Base-by-base conservation (phyloP, 768 basidiomycete species). In the Lepiota venenata region DNA sequence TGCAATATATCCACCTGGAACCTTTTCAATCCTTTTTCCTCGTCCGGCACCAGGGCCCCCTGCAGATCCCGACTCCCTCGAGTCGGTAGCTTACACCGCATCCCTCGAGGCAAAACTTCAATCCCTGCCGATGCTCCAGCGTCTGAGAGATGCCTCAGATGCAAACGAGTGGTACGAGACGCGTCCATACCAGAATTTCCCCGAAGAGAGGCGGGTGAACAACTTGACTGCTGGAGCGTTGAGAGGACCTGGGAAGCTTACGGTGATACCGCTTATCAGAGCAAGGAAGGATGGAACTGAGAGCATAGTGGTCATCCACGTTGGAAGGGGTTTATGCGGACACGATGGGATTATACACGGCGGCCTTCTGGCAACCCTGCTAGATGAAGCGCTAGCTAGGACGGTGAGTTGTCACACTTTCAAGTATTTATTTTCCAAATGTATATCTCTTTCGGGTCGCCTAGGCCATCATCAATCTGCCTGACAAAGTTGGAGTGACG, bases 301-400 rank as follows among this genome's bases (percentile, higher is more conserved):
- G 69, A 81, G 81, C 9, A 64, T 84, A 22, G 74, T 83, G 4
- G 73, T 97, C 56, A 52, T 94, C 1, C 96, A 98, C 62, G 74
- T 97, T 2, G 96, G 96, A 1, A 72, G 89, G 39, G 89, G 86
- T 2, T 58, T 98, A 48, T 98, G 96, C 64, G 95, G 91, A 3
- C 88, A 96, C 58, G 93, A 96, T 69, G 96, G 96, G 0, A 93
- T 99, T 57, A 73, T 98, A 2, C 96, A 99, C 61, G 96, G 96
- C 0, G 96, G 96, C 1, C 63, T 98, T 55, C 74, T 98, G 16
- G 93, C 94, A 37, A 97, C 93, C 1, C 68, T 98, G 15, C 66
- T 97, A 52, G 96, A 99, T 58, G 96, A 99, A 74, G 75, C 77
- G 14, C 65, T 97, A 40, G 86, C 86, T 52, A 74, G 96, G 56